Percentiles rank a stretch among this genome's conserved stretches.
Evolutionary conservation across 2,329 filamentous ascomycete genomes (phyloP).

Genomic region (Nemania sp.): DNA sequence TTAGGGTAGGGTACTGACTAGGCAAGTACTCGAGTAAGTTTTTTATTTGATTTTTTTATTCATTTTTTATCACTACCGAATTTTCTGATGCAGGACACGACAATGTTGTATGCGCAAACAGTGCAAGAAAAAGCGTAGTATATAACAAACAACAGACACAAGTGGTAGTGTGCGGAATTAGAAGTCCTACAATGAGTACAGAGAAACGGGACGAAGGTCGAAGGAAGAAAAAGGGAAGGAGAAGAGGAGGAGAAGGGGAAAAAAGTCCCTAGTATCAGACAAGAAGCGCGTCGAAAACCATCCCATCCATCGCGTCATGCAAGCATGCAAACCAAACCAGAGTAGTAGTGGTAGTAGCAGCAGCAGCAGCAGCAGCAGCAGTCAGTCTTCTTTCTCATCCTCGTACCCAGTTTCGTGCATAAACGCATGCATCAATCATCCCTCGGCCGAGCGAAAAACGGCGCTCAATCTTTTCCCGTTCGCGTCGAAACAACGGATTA

Average conservation of each 20-base stretch:
- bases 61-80: no score
- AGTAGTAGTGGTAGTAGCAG: neutral
- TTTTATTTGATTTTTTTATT: no score
- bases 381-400: neutral
- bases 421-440: neutral
- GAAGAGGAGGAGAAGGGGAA: no score
- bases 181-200: conserved; percentile 20
- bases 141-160: no score
- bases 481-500: neutral
- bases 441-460: neutral
- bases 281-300: conserved; percentile 13
- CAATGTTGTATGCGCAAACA: no score
- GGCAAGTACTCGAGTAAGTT: no score
- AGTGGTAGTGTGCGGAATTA: neutral
- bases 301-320: conserved; percentile 11
- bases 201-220: conserved; percentile 10
- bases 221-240: no score
- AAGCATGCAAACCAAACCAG: conserved; percentile 12
- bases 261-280: conserved; percentile 6
- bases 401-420: neutral
- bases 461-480: neutral
- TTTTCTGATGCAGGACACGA: no score
- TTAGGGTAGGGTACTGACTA: no score
- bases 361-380: conserved; percentile 1
- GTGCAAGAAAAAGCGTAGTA: no score